Percentiles rank a stretch among this genome's conserved stretches.
Conservation (phyloP, 2,329 filamentous ascomycete genomes). For the Hypoxylon sp. region DNA sequence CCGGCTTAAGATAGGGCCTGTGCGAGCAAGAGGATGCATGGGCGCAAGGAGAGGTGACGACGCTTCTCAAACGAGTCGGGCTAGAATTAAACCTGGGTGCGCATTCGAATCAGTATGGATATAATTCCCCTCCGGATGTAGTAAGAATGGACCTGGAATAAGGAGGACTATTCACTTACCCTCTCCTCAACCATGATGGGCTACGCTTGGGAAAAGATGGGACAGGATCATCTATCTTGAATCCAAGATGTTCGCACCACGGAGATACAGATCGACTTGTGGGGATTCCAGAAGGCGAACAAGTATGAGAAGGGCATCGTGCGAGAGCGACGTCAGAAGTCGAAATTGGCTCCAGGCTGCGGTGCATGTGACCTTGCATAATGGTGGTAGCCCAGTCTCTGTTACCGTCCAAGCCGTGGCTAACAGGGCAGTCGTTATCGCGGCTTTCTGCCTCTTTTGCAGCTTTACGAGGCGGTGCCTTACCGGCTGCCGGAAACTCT, state of each 20-base stretch:
- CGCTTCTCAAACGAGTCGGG: slow-evolving; percentile 32
- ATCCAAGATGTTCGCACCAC: slow-evolving; percentile 43
- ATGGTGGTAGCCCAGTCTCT: slow-evolving; percentile 47
- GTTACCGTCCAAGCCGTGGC: slow-evolving; percentile 50
- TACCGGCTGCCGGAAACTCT: slow-evolving; percentile 3
- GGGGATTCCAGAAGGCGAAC: slow-evolving; percentile 22
- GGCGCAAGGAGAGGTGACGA: slow-evolving; percentile 23
- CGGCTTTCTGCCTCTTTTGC: slow-evolving; percentile 10
- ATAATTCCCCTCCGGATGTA: background rate
- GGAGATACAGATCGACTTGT: slow-evolving; percentile 36
- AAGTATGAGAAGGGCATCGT: slow-evolving; percentile 22
- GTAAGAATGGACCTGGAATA: background rate
- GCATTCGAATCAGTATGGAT: slow-evolving; percentile 15
- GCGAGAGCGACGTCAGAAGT: slow-evolving; percentile 23
- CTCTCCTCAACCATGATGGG: slow-evolving; percentile 31
- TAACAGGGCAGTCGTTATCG: slow-evolving; percentile 24
- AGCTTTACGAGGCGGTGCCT: slow-evolving; percentile 2
- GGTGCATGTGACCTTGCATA: slow-evolving; percentile 24
- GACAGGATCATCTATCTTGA: slow-evolving; percentile 31
- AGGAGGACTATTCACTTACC: slow-evolving; percentile 24
- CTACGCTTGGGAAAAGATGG: slow-evolving; percentile 21
- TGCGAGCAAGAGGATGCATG: slow-evolving; percentile 12
- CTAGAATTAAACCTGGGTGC: slow-evolving; percentile 35
- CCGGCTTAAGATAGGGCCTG: slow-evolving; percentile 20
- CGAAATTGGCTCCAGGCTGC: slow-evolving; percentile 16